Conservation (phyloP, 139 green algal species). For the Chlorella sp. region DNA sequence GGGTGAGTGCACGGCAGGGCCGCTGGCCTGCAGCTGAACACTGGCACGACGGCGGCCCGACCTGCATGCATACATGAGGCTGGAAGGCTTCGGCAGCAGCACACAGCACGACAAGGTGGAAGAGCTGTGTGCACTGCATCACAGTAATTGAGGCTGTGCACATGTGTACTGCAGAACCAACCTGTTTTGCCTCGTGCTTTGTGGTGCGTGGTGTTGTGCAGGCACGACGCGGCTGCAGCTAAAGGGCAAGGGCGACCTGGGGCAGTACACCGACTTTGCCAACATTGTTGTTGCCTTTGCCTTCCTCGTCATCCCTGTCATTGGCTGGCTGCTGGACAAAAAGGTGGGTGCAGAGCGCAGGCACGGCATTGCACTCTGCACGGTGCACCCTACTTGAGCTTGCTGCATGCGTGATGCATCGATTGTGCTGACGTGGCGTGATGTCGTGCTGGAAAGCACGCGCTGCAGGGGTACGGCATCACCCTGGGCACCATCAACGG, state of each 20-base stretch:
- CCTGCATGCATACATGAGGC: not conserved
- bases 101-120: not conserved
- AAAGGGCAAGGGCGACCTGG: slow-evolving; percentile 54
- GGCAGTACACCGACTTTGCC: slow-evolving; percentile 59
- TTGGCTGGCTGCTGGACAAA: slow-evolving; percentile 70
- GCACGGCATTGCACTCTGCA: not conserved
- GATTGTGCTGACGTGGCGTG: too few species aligned
- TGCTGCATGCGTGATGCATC: too few species aligned
- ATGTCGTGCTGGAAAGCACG: too few species aligned
- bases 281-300: slow-evolving; percentile 70
- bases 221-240: slow-evolving; percentile 67
- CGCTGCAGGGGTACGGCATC: slow-evolving; percentile 58
- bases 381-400: too few species aligned
- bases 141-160: not conserved
- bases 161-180: not conserved
- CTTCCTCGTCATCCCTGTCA: slow-evolving; percentile 60
- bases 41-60: too few species aligned
- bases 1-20: slow-evolving; percentile 10
- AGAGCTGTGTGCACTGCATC: not conserved
- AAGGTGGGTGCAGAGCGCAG: slow-evolving; percentile 26
- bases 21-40: not conserved
- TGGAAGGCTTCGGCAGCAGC: not conserved
- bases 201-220: not conserved
- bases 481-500: slow-evolving; percentile 66
- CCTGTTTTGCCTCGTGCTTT: not conserved